Evolutionary conservation across 495 filamentous ascomycete species (phyloP).

Genomic region (Penicillium goetzii): DNA sequence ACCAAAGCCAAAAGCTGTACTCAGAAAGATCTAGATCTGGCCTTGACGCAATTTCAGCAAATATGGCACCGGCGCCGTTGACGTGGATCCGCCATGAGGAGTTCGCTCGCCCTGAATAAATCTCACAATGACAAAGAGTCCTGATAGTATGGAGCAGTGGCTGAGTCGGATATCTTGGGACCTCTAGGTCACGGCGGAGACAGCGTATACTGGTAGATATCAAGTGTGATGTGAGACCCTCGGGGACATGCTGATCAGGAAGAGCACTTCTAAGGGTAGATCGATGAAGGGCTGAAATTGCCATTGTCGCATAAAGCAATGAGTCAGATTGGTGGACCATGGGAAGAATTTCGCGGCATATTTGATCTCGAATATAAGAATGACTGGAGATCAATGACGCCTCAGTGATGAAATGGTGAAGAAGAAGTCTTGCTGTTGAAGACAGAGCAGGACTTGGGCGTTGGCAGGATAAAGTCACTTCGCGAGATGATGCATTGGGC

Average conservation of each 20-base stretch:
- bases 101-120: constrained; percentile 21
- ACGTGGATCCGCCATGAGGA: constrained; percentile 25
- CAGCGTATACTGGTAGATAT: constrained; percentile 16
- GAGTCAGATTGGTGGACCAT: constrained; percentile 20
- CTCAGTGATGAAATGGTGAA: constrained; percentile 25
- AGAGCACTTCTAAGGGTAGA: constrained; percentile 16
- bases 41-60: constrained; percentile 9
- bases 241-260: constrained; percentile 16
- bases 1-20: constrained; percentile 20
- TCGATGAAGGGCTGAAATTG: constrained; percentile 23
- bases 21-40: constrained; percentile 1
- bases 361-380: constrained; percentile 18
- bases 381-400: constrained; percentile 22
- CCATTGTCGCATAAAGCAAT: constrained; percentile 23
- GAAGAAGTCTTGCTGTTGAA: constrained; percentile 11
- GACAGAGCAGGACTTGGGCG: constrained; percentile 6
- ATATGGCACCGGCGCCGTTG: constrained; percentile 23
- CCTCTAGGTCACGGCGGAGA: constrained; percentile 22
- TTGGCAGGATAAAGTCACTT: neutral
- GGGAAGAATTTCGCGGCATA: constrained; percentile 22
- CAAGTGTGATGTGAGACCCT: constrained; percentile 11
- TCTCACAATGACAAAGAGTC: constrained; percentile 25
- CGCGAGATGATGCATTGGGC: neutral
- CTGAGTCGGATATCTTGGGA: constrained; percentile 4
- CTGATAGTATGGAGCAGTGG: constrained; percentile 24